A percentile compares a stretch with the other conserved stretches of the same genome.
phyloP scores from a whole-genome alignment of 805 yeast genomes.

The Metschnikowia koreensis region DNA sequence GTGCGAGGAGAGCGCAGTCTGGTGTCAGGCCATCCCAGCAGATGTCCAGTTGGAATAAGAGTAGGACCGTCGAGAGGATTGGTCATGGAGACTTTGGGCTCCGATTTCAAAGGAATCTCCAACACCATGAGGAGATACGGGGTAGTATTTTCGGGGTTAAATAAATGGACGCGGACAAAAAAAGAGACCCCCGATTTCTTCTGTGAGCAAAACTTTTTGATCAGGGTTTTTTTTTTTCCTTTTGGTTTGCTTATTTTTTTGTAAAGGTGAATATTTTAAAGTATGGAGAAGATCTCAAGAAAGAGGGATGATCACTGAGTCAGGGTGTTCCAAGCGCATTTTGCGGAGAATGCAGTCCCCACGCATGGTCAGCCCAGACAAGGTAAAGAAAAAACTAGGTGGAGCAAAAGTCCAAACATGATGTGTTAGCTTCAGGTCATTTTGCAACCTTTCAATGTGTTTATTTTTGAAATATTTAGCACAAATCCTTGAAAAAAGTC shows the following conservation, averaged over 20 bases:
- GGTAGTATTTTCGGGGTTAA: no score
- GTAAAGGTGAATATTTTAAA: not conserved
- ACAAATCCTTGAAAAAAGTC: no score
- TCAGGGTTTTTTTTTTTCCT: not conserved
- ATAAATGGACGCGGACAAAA: no score
- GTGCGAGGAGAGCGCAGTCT: slow-evolving; percentile 8
- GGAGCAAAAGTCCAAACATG: not conserved
- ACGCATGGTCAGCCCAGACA: not conserved
- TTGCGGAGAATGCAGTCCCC: slow-evolving; percentile 14
- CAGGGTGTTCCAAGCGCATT: slow-evolving; percentile 8
- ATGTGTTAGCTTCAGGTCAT: not conserved
- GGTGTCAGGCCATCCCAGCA: slow-evolving; percentile 8
- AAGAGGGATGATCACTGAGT: slow-evolving; percentile 4
- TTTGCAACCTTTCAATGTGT: not conserved
- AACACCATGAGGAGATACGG: slow-evolving; percentile 15
- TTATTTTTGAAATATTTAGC: no score
- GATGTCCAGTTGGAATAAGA: slow-evolving; percentile 4
- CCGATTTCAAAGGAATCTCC: slow-evolving; percentile 42
- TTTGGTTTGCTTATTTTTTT: not conserved
- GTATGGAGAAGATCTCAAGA: not conserved
- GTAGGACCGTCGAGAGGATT: slow-evolving; percentile 11
- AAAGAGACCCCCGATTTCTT: no score
- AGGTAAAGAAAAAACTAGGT: no score
- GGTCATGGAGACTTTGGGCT: slow-evolving; percentile 35
- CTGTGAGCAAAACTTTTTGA: not conserved